Conservation (phyloP, 2,329 filamentous ascomycete genomes). For the Pyrenochaeta sp. region DNA sequence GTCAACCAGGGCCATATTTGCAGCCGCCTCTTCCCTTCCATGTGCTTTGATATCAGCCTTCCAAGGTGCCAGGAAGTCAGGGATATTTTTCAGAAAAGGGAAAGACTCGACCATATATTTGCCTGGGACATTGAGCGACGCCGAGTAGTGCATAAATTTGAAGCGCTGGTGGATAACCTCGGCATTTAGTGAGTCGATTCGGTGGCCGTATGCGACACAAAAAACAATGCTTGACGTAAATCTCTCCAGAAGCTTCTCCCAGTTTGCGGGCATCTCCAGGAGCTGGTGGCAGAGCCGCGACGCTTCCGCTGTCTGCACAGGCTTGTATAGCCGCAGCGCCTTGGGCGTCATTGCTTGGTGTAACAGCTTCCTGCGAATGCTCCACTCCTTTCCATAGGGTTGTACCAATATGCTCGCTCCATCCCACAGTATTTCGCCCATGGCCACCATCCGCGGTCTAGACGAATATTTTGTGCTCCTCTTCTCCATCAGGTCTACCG, state of each 20-base stretch:
- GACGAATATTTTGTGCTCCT: slow-evolving; percentile 56
- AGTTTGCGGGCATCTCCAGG: slow-evolving; percentile 50
- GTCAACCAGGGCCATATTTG: slow-evolving; percentile 54
- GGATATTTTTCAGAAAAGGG: slow-evolving; percentile 55
- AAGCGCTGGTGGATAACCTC: slow-evolving; percentile 59
- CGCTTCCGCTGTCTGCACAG: slow-evolving; percentile 60
- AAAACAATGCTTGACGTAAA: slow-evolving; percentile 62
- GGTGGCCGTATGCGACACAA: slow-evolving; percentile 61
- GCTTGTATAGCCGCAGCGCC: slow-evolving; percentile 56
- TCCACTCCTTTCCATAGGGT: slow-evolving; percentile 59
- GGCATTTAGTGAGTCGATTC: slow-evolving; percentile 58
- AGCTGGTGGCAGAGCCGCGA: slow-evolving; percentile 56
- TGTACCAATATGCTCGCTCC: slow-evolving; percentile 58
- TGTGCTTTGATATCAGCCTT: slow-evolving; percentile 55
- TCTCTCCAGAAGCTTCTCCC: slow-evolving; percentile 58
- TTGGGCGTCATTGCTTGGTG: slow-evolving; percentile 56
- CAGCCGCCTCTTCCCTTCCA: slow-evolving; percentile 49
- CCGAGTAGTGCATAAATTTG: slow-evolving; percentile 59
- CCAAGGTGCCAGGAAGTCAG: slow-evolving; percentile 58
- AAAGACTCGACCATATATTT: slow-evolving; percentile 58
- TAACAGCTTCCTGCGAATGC: slow-evolving; percentile 48
- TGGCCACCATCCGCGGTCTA: slow-evolving; percentile 56
- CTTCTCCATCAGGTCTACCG: slow-evolving; percentile 57
- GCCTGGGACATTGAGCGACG: slow-evolving; percentile 58
- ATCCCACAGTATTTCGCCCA: slow-evolving; percentile 57